These are phyloP conservation scores for Cucumis hystrix DNA, from an alignment of 306 rosid genomes.

Conservation along the genomic window DNA sequence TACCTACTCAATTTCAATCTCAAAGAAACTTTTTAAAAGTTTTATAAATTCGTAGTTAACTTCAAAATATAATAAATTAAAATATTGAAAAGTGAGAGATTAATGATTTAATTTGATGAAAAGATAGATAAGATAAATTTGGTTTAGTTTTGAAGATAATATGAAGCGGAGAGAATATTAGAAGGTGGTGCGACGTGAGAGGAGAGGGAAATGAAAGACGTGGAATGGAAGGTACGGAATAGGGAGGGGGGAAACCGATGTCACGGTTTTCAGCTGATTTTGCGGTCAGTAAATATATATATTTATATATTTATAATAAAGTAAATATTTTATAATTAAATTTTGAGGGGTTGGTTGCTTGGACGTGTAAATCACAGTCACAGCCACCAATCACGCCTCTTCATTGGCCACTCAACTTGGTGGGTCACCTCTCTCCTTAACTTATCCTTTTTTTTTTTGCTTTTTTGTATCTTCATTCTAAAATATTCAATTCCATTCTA, in stretches of 20 bases:
- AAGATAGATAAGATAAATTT: too few relatives aligned
- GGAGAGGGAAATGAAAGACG: background rate
- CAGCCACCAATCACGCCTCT: conserved; percentile 7
- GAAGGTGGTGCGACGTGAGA: conserved; percentile 9
- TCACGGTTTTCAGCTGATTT: conserved; percentile 43
- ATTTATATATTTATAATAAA: background rate
- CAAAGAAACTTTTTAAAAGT: too few relatives aligned
- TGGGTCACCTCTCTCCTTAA: background rate
- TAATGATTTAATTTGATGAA: too few relatives aligned
- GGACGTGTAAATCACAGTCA: conserved; percentile 1
- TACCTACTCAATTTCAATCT: too few relatives aligned
- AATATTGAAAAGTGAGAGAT: too few relatives aligned
- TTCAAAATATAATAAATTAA: too few relatives aligned
- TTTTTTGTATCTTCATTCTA: too few relatives aligned
- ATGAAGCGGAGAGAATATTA: background rate
- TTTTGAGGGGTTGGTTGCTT: background rate
- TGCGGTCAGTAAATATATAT: conserved; percentile 19
- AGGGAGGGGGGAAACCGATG: conserved; percentile 11
- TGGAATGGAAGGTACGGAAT: conserved; percentile 23
- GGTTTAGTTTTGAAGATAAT: too few relatives aligned
- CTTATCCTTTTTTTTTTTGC: background rate
- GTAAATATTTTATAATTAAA: background rate
- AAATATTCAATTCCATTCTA: background rate
- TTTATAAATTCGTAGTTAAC: too few relatives aligned
- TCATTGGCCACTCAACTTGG: background rate